Base-by-base conservation (phyloP, 495 filamentous ascomycete species). In the Hyaloscypha hepaticicola region DNA sequence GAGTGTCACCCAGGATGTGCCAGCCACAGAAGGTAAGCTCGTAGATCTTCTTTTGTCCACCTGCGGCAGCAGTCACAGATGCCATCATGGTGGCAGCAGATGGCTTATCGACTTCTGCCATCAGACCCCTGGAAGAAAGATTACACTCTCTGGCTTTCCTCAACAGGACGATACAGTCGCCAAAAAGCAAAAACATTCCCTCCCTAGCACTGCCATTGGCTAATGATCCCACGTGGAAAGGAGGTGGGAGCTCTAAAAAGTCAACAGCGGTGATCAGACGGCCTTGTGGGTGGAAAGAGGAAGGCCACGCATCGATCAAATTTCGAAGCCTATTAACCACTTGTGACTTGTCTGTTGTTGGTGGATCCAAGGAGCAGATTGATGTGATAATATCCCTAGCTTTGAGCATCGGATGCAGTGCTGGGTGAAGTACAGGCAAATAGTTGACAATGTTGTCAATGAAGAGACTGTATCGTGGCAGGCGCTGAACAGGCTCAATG, bases 401-500 rank as follows among this genome's bases (percentile, higher is more conserved):
- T 71, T 90, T 91, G 25, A 95, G 81, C 71, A 99, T 85, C 8
- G 79, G 80, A 65, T 88, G 85, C 55, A 96, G 79, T 0, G 92
- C 93, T 21, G 90, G 89, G 70, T 98, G 92, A 11, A 89, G 86
- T 45, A 90, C 81, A 7, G 94, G 93, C 11, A 99, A 81, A 66
- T 87, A 88, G 66, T 87, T 85, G 58, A 91, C 83, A 75, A 99
- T 97, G 66, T 94, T 93, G 77, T 98, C 96, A 66, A 99, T 96
- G 68, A 97, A 87, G 8, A 99, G 79, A 72, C 89, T 96, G 74
- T 99, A 99, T 6, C 95, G 90, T 45, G 95, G 95, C 58, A 99
- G 82, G 26, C 95, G 83, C 74, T 99, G 95, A 9, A 99, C 93
- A 0, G 95, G 95, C 76, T 99, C 95, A 76, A 98, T 98, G 50